Base-by-base conservation (phyloP, 176 grass and related monocot genomes). In the Puccinellia tenuiflora region DNA sequence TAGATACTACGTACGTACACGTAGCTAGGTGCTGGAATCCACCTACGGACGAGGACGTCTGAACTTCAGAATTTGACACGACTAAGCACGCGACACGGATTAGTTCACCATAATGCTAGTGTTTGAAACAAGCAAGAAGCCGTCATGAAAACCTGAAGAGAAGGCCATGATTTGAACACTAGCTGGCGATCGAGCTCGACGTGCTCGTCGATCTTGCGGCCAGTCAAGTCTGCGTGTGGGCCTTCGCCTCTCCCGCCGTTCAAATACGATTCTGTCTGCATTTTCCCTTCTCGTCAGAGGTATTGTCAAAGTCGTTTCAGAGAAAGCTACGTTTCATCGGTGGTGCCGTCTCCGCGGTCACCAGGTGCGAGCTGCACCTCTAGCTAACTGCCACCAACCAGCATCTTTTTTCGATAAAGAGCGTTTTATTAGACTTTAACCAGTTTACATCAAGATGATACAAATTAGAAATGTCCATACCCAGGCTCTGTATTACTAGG, bases 341-440 rank as follows among this genome's bases (percentile, higher is more conserved):
- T 16, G 28, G n/a, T 3, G 68, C 57, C 77, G 57, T 29, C 8
- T 4, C 45, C 17, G 22, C 35, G 54, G 55, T 40, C 17, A 56
- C 53, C 78, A 76, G 67, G 80, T 88, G 63, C n/a, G n/a, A n/a
- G n/a, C 50, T 60, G 39, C 20, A 37, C 25, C 21, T 62, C 59
- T 46, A 3, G 43, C 43, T 14, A 46, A 46, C 71, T 14, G n/a
- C n/a, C n/a, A n/a, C n/a, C n/a, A n/a, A n/a, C n/a, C n/a, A n/a
- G n/a, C n/a, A n/a, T n/a, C n/a, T n/a, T n/a, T n/a, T n/a, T n/a
- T n/a, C n/a, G n/a, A n/a, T n/a, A n/a, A n/a, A n/a, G n/a, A n/a
- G n/a, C n/a, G n/a, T n/a, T n/a, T n/a, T n/a, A n/a, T n/a, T n/a
- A n/a, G n/a, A n/a, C n/a, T n/a, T n/a, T n/a, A n/a, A n/a, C n/a